Base-by-base conservation (phyloP, 495 filamentous ascomycete species). In the Hyaloscypha bicolor region DNA sequence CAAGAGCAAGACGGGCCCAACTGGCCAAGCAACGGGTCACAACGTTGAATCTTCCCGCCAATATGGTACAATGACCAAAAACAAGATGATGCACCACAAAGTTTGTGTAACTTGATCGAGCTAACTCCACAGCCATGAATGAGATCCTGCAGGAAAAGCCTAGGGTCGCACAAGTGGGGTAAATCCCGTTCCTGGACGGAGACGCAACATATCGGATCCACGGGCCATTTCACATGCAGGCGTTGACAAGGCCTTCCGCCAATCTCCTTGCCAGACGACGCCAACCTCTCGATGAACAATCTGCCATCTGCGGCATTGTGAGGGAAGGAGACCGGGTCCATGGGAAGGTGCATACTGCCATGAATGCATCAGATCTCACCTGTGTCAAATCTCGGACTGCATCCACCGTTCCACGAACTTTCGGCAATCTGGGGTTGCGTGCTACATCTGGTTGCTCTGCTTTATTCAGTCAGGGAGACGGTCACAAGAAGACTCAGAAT, bases 91-190 rank as follows among this genome's bases (percentile, higher is more conserved):
- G 51, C 4, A 56, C 0, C 25, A 58, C 42, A 21, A 39, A 32
- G 29, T 57, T 30, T 11, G 51, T 67, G 59, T 31, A 22, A 62
- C 65, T 29, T 55, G 11, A 45, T n/a, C 29, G 6, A 29, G 19
- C 33, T 19, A 53, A 67, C 53, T 32, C 30, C 56, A 56, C 48
- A 56, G 31, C 29, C 21, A n/a, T 53, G 16, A 52, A 31, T 52
- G 33, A 62, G 48, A 62, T 62, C 51, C 57, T 62, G 58, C 51
- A 62, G 62, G 45, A 60, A 55, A 59, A n/a, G 19, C 55, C 31
- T 55, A 33, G 32, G 45, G 45, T 67, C 21, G 19, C n/a, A 62
- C 58, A 29, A 67, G 29, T 31, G 29, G 19, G 59, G 25, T 48
- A 48, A 37, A 14, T 48, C 4, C 11, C 9, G 16, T 8, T 37